Percentiles rank a stretch among this genome's conserved stretches.
Conservation (phyloP, 2,329 filamentous ascomycete species). For the Alternaria postmessia region DNA sequence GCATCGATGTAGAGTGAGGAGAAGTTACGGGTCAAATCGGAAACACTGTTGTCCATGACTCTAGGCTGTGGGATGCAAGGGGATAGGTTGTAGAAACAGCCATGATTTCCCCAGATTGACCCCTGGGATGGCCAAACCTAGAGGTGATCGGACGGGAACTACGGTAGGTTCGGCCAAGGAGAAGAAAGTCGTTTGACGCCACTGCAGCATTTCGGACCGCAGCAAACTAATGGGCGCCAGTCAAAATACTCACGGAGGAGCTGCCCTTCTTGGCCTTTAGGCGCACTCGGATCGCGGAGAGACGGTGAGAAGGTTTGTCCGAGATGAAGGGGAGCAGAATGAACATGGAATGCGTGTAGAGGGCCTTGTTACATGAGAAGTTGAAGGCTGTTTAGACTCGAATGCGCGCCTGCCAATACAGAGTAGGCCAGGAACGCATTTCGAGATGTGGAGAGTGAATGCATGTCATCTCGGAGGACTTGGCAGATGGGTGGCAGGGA, state of each 20-base stretch:
- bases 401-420: neutral
- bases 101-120: constrained; percentile 1
- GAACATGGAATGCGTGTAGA: neutral
- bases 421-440: too few relatives aligned
- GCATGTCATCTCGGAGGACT: constrained; percentile 2
- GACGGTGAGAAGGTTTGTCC: constrained; percentile 1
- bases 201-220: neutral
- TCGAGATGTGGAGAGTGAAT: neutral
- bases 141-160: constrained; percentile 5
- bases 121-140: neutral
- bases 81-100: neutral
- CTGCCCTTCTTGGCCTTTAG: neutral
- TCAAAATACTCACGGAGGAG: neutral
- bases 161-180: constrained; percentile 1
- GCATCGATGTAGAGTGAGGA: neutral
- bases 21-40: neutral
- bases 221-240: neutral
- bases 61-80: neutral
- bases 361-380: neutral
- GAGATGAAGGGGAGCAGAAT: neutral
- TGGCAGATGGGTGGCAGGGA: constrained; percentile 3
- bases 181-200: neutral
- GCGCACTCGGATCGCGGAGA: constrained; percentile 2
- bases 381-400: neutral
- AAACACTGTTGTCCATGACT: neutral